Evolutionary conservation across 495 filamentous ascomycete genomes (phyloP).

Genomic region (Apodospora peruviana): DNA sequence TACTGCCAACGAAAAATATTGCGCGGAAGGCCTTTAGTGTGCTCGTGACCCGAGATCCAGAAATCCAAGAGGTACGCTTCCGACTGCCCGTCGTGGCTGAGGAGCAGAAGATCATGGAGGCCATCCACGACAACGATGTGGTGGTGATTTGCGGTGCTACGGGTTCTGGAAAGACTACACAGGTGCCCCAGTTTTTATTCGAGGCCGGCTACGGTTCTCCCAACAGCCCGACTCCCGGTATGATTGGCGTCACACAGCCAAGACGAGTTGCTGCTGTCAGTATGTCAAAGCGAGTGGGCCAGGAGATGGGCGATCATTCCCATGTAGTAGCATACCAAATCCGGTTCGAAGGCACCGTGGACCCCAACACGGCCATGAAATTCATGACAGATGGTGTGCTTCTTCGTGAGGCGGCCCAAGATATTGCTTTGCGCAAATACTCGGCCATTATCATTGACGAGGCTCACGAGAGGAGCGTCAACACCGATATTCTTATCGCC

Average conservation of each 20-base stretch:
- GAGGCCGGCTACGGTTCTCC: constrained; percentile 88
- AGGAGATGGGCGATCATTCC: constrained; percentile 70
- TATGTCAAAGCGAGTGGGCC: constrained; percentile 86
- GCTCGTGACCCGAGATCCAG: constrained; percentile 59
- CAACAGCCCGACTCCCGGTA: constrained; percentile 71
- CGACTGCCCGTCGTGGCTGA: constrained; percentile 86
- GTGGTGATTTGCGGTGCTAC: constrained; percentile 95
- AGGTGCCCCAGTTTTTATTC: constrained; percentile 91
- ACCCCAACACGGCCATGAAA: constrained; percentile 85
- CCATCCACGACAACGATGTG: constrained; percentile 78
- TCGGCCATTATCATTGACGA: constrained; percentile 94
- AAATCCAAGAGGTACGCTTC: constrained; percentile 73
- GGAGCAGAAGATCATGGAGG: constrained; percentile 98
- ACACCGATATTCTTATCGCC: constrained; percentile 95
- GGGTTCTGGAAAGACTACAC: constrained; percentile 95
- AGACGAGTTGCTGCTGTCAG: constrained; percentile 88
- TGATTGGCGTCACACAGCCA: constrained; percentile 94
- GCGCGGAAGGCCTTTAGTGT: constrained; percentile 74
- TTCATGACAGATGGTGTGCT: constrained; percentile 99
- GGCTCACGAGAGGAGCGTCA: constrained; percentile 94
- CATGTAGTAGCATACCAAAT: constrained; percentile 85
- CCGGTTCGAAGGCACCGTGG: constrained; percentile 80
- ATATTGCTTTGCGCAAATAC: constrained; percentile 89
- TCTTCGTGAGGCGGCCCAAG: constrained; percentile 82
- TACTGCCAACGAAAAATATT: constrained; percentile 57